These are phyloP conservation scores for Plasmodium coatneyi DNA, from an alignment of 169 alveolate genomes.

Conservation along the genomic window DNA sequence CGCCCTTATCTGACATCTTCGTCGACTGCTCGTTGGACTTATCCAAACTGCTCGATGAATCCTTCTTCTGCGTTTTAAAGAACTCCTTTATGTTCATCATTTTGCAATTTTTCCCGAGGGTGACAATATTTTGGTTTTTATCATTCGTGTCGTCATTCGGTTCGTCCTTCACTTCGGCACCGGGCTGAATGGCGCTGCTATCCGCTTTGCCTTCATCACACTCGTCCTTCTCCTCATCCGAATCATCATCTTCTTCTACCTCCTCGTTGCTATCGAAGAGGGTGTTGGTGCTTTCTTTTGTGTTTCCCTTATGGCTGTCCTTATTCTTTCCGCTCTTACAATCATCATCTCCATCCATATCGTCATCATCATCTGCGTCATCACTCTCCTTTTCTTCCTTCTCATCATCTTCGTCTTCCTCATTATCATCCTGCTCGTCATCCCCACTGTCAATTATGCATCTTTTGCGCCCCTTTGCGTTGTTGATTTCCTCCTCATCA, in stretches of 20 bases:
- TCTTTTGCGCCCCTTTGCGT: background rate
- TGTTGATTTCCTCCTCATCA: constrained; percentile 40
- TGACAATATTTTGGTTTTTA: background rate
- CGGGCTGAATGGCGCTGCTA: background rate
- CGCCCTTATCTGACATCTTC: constrained; percentile 57
- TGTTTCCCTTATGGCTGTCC: background rate
- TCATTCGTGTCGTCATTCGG: constrained; percentile 7
- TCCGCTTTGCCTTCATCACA: background rate
- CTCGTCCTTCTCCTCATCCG: background rate
- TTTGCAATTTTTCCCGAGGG: constrained; percentile 17
- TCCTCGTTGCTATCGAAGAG: background rate
- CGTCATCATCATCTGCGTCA: constrained; percentile 3
- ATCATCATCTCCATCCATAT: background rate
- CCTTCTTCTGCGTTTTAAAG: constrained; percentile 41
- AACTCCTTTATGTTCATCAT: constrained; percentile 67
- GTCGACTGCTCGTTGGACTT: constrained; percentile 21
- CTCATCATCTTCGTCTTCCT: constrained; percentile 4
- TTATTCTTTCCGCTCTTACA: background rate
- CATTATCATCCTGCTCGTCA: background rate
- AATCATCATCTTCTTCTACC: background rate
- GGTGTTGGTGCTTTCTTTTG: constrained; percentile 11
- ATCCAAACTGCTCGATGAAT: background rate
- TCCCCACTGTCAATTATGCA: background rate
- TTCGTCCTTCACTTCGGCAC: constrained; percentile 14
- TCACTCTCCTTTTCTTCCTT: background rate